A percentile compares a stretch with the other conserved stretches of the same genome.
Conservation (phyloP, 352 stramenopile species). For the Aphanomyces euteiches region DNA sequence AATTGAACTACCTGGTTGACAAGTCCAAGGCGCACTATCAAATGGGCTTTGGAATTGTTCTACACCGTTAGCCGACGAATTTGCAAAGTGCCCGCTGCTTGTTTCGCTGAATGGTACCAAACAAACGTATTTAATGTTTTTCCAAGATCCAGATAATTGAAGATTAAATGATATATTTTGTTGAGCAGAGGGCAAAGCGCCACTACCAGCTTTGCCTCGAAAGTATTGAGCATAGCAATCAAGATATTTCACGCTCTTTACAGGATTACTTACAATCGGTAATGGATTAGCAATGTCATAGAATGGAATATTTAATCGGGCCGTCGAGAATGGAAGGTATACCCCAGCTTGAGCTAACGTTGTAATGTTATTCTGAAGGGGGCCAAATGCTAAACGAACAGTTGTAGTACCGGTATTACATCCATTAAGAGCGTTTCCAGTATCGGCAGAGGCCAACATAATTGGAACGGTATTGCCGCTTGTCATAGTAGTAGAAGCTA, state of each 20-base stretch:
- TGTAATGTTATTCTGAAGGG: slow-evolving; percentile 27
- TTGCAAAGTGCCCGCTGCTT: slow-evolving; percentile 13
- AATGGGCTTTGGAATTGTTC: slow-evolving; percentile 34
- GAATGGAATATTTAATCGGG: slow-evolving; percentile 35
- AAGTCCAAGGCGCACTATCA: slow-evolving; percentile 34
- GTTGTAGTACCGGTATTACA: background rate
- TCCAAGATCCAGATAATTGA: slow-evolving; percentile 29
- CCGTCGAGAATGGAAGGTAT: slow-evolving; percentile 28
- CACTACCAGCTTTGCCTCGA: slow-evolving; percentile 28
- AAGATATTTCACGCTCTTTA: slow-evolving; percentile 33
- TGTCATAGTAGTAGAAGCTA: slow-evolving; percentile 21
- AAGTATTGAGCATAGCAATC: slow-evolving; percentile 36
- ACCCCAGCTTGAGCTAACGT: background rate
- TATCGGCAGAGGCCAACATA: slow-evolving; percentile 27
- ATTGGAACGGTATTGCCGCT: slow-evolving; percentile 30
- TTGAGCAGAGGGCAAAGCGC: slow-evolving; percentile 11
- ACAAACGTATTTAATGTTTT: slow-evolving; percentile 34
- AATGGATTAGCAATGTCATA: slow-evolving; percentile 36
- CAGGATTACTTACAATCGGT: slow-evolving; percentile 32
- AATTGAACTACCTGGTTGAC: slow-evolving; percentile 28
- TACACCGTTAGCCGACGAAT: background rate
- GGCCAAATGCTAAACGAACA: slow-evolving; percentile 28
- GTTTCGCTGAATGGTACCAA: slow-evolving; percentile 32
- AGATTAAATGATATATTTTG: slow-evolving; percentile 31
- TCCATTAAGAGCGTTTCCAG: slow-evolving; percentile 24